Evolutionary conservation across 192 early-diverging fungal genomes (phyloP).

Genomic region (Podila clonocystis): DNA sequence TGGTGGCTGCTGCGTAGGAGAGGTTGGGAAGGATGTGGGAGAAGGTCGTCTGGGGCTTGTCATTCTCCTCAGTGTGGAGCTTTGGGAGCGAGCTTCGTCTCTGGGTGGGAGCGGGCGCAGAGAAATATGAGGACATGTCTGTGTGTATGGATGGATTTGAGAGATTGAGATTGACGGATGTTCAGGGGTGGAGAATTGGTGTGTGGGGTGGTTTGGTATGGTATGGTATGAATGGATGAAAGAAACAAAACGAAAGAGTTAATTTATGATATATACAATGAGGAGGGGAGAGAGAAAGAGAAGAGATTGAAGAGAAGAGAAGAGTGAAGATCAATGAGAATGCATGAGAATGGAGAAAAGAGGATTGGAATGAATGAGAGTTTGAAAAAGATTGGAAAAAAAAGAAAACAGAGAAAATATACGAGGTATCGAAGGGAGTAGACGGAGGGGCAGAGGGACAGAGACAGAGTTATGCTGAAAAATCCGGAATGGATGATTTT

Average conservation of each 20-base stretch:
- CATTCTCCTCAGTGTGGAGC: constrained; percentile 33
- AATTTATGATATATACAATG: not conserved
- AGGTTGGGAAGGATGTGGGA: constrained; percentile 42
- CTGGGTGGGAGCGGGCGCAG: constrained; percentile 22
- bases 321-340: not conserved
- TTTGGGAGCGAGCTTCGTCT: constrained; percentile 40
- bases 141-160: not conserved
- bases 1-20: constrained; percentile 31
- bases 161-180: constrained; percentile 1
- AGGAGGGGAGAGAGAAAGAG: not conserved
- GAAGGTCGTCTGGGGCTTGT: constrained; percentile 14
- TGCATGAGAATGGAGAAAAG: not conserved
- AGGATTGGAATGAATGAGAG: not conserved
- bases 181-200: not conserved
- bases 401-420: not conserved
- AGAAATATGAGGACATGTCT: constrained; percentile 50
- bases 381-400: not conserved
- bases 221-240: not conserved
- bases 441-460: no score
- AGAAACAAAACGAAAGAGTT: not conserved
- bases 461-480: no score
- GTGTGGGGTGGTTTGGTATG: not conserved
- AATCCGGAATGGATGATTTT: no score
- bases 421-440: not conserved
- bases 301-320: not conserved